Evolutionary conservation across 306 rosid genomes (phyloP), one percentile per base, ranked within the genome.

Genomic region (Begonia fuchsioides): DNA sequence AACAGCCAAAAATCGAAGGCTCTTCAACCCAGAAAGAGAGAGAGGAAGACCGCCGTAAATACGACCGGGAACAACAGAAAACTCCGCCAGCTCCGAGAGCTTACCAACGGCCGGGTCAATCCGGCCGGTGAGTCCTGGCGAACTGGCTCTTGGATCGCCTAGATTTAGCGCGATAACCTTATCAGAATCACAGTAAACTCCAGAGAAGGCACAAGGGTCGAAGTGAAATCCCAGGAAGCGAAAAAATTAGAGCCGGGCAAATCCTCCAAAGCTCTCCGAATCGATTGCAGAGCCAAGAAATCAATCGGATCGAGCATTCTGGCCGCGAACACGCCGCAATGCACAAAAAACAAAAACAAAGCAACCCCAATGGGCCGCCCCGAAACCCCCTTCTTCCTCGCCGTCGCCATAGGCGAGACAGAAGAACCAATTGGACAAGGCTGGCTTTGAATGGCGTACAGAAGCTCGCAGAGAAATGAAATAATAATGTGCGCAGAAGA

Each of bases 191-290:
- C 98, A 92, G 58, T 64, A 86, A 19, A 92, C 93, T n/a, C 98
- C 98, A 64, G 88, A 58, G 66, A 92, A 92, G 40, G 56, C 76
- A 50, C 98, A 92, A 0, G 98, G 98, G 59, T 92, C 98, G 6
- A 68, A 11, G 98, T 92, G 78, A 92, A 92, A 60, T 92, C 98
- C 98, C 98, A 92, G 12, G 96, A 73, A 0, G 88, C 51, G 40
- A 92, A 80, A 64, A 82, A 92, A 39, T 58, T 68, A 1, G 98
- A 92, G 12, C 93, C 98, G 0, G 96, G 96, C 78, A 86, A 57
- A 59, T 92, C 98, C 1, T 77, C 44, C 0, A 92, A 71, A 16
- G 76, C 68, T 64, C 82, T 92, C 2, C 78, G 70, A 56, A 86
- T 76, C 1, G 96, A 79, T 67, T 92, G 98, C 32, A 92, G 75